Evolutionary conservation across 2,329 filamentous ascomycete species (phyloP).

Genomic region (Aureobasidium sp.): DNA sequence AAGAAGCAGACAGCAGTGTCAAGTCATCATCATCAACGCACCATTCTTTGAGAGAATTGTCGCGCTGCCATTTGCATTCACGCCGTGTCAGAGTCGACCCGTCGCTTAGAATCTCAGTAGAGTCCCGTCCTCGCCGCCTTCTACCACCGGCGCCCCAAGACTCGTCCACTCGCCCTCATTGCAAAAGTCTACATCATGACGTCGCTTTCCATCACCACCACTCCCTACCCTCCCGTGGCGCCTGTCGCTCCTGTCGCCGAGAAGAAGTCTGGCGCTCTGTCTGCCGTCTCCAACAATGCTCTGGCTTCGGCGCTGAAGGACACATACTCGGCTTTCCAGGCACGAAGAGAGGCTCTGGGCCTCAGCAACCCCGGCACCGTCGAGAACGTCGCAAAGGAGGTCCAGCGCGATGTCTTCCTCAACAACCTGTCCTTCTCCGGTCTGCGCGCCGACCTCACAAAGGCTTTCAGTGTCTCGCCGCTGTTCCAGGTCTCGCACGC

Average conservation of each 20-base stretch:
- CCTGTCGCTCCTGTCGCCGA: constrained; percentile 8
- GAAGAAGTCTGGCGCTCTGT: constrained; percentile 33
- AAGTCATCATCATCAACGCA: constrained; percentile 7
- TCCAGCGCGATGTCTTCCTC: constrained; percentile 91
- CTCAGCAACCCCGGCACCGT: constrained; percentile 87
- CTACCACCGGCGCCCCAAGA: not conserved
- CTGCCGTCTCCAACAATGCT: constrained; percentile 66
- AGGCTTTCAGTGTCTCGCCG: constrained; percentile 86
- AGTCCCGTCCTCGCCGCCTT: not conserved
- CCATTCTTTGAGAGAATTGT: constrained; percentile 1
- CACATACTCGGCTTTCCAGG: constrained; percentile 71
- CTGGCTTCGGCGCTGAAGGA: constrained; percentile 50
- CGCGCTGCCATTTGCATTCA: not conserved
- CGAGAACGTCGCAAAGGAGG: constrained; percentile 82
- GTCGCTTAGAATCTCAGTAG: not conserved
- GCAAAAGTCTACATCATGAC: constrained; percentile 13
- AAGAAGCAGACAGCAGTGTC: not conserved
- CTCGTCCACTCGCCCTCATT: not conserved
- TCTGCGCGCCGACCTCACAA: constrained; percentile 90
- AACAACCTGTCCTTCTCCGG: constrained; percentile 97
- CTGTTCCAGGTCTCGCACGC: constrained; percentile 97
- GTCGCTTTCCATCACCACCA: constrained; percentile 9
- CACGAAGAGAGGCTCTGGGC: constrained; percentile 78
- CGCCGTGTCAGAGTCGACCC: constrained; percentile 3
- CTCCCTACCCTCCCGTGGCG: constrained; percentile 1